A percentile compares a stretch with the other conserved stretches of the same genome.
Evolutionary conservation across 345 rosid species (phyloP).

Genomic region (Stellera chamaejasme): DNA sequence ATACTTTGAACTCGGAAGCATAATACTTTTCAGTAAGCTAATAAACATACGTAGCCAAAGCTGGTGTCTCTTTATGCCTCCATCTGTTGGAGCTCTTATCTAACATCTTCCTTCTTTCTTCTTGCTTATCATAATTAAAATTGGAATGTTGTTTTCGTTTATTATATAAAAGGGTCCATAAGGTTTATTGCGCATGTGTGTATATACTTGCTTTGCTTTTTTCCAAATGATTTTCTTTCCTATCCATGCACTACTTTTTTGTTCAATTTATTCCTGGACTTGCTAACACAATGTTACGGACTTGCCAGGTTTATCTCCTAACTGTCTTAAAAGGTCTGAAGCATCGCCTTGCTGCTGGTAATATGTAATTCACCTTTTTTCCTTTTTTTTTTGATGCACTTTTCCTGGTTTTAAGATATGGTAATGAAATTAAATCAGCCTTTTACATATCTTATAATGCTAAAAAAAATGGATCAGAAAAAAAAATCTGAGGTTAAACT

Average conservation of each 20-base stretch:
- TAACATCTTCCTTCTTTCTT: neutral
- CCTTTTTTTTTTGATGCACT: neutral
- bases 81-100: neutral
- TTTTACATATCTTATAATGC: too few relatives aligned
- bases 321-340: constrained; percentile 80
- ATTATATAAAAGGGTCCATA: too few relatives aligned
- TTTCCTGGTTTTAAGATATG: neutral
- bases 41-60: too few relatives aligned
- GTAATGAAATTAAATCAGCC: too few relatives aligned
- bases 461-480: too few relatives aligned
- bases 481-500: too few relatives aligned
- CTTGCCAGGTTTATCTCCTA: constrained; percentile 71
- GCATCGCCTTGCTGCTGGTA: constrained; percentile 96
- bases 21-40: constrained; percentile 1
- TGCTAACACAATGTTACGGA: constrained; percentile 9
- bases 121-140: neutral
- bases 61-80: constrained; percentile 4
- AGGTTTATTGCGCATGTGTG: too few relatives aligned
- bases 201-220: too few relatives aligned
- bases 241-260: too few relatives aligned
- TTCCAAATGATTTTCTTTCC: too few relatives aligned
- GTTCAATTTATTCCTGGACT: too few relatives aligned
- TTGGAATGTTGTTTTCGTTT: too few relatives aligned
- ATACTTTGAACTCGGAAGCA: constrained; percentile 4
- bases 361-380: constrained; percentile 6